Conservation (phyloP, 129 eudicot genomes). For the Saussurea involucrata region DNA sequence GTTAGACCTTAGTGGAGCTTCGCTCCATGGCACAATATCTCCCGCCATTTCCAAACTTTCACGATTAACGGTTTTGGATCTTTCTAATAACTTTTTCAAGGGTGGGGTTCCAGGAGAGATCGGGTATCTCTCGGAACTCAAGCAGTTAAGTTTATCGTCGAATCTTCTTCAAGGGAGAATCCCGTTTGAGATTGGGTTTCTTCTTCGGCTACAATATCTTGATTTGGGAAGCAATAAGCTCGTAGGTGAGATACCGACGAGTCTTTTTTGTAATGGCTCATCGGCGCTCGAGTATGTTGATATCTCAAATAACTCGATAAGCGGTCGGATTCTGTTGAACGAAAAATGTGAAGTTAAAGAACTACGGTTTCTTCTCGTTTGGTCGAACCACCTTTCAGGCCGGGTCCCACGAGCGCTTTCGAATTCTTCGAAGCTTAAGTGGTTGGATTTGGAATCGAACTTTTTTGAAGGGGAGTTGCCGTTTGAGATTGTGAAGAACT, state of each 20-base stretch:
- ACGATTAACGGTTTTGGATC: slow-evolving; percentile 55
- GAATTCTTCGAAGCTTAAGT: slow-evolving; percentile 64
- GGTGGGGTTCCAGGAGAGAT: slow-evolving; percentile 64
- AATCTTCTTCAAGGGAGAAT: slow-evolving; percentile 60
- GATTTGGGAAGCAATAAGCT: slow-evolving; percentile 70
- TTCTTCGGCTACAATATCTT: slow-evolving; percentile 51
- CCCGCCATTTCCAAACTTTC: slow-evolving; percentile 50
- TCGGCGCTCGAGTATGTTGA: slow-evolving; percentile 66
- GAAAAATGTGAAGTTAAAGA: slow-evolving; percentile 49
- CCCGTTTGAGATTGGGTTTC: slow-evolving; percentile 54
- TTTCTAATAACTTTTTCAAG: slow-evolving; percentile 58
- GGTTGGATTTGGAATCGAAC: slow-evolving; percentile 76
- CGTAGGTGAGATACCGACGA: slow-evolving; percentile 53
- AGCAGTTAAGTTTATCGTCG: slow-evolving; percentile 62
- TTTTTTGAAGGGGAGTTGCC: slow-evolving; percentile 61
- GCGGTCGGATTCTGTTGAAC: slow-evolving; percentile 53
- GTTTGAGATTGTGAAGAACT: slow-evolving; percentile 37
- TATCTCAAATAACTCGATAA: slow-evolving; percentile 73
- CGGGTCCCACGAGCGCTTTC: slow-evolving; percentile 57
- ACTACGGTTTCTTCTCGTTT: slow-evolving; percentile 59
- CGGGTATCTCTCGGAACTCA: slow-evolving; percentile 44
- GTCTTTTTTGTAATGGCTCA: slow-evolving; percentile 66
- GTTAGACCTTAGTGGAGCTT: slow-evolving; percentile 55
- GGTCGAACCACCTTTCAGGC: slow-evolving; percentile 73
- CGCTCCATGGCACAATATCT: slow-evolving; percentile 64